Evolutionary conservation across 768 basidiomycete genomes (phyloP).

Genomic region (Chalciporus pseudorubinellus): DNA sequence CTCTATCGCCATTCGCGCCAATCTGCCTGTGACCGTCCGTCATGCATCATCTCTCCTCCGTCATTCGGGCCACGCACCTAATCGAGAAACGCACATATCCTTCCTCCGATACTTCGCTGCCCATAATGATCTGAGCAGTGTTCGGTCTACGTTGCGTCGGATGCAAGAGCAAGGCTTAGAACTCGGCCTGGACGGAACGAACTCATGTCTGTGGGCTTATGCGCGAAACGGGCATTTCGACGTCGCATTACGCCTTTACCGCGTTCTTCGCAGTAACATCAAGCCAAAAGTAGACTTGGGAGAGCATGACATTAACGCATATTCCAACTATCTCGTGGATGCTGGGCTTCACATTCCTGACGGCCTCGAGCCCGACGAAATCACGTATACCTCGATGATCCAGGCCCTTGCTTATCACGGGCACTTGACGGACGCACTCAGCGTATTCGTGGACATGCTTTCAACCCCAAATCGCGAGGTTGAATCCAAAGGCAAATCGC

Average conservation of each 20-base stretch:
- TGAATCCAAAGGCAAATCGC: constrained; percentile 30
- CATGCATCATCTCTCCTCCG: constrained; percentile 55
- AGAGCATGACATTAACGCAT: constrained; percentile 36
- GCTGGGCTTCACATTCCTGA: constrained; percentile 42
- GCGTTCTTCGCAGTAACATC: constrained; percentile 55
- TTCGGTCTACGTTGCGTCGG: constrained; percentile 53
- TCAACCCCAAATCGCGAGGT: constrained; percentile 41
- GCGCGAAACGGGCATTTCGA: constrained; percentile 51
- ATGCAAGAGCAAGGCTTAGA: constrained; percentile 51
- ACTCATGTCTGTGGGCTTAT: constrained; percentile 71
- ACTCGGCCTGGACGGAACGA: constrained; percentile 64
- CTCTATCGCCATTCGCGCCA: constrained; percentile 56
- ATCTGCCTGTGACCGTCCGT: constrained; percentile 40
- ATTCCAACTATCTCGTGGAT: constrained; percentile 39
- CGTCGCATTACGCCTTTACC: constrained; percentile 60
- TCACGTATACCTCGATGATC: constrained; percentile 68
- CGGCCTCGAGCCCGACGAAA: constrained; percentile 52
- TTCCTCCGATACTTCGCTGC: constrained; percentile 55
- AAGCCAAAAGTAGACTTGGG: constrained; percentile 35
- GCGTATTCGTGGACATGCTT: constrained; percentile 68
- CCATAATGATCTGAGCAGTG: constrained; percentile 46
- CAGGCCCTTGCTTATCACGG: constrained; percentile 74
- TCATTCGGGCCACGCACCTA: constrained; percentile 53
- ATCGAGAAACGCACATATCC: constrained; percentile 59
- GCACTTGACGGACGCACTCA: constrained; percentile 52